phyloP scores from a whole-genome alignment of 129 eudicot species.

The Chrysanthemum lavandulifolium region DNA sequence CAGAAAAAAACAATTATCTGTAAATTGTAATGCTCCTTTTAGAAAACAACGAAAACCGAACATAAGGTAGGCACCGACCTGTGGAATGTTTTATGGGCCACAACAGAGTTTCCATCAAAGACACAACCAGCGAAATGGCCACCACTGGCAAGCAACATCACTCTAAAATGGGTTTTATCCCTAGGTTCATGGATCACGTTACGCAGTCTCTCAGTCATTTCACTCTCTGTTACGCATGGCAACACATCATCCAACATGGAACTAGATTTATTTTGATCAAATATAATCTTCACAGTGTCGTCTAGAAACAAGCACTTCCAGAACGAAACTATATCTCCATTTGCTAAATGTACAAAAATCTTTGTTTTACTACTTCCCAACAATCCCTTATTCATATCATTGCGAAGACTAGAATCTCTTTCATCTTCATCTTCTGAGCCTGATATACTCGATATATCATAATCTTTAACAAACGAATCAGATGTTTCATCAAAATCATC shows the following conservation, averaged over 20 bases:
- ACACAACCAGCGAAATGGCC: constrained; percentile 99
- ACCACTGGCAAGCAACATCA: constrained; percentile 85
- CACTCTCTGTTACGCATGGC: constrained; percentile 43
- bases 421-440: constrained; percentile 94
- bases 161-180: constrained; percentile 59
- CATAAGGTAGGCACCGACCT: constrained; percentile 45
- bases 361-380: constrained; percentile 49
- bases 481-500: constrained; percentile 86
- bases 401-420: constrained; percentile 33
- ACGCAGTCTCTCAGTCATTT: constrained; percentile 59
- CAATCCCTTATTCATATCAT: constrained; percentile 38
- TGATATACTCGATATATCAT: constrained; percentile 87
- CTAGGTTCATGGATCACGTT: constrained; percentile 61
- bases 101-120: constrained; percentile 81
- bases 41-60: neutral
- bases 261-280: constrained; percentile 46
- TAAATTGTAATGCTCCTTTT: neutral
- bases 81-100: constrained; percentile 95
- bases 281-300: constrained; percentile 50
- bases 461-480: constrained; percentile 65
- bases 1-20: neutral
- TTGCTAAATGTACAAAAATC: constrained; percentile 56
- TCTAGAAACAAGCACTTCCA: constrained; percentile 72
- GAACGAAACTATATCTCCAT: constrained; percentile 59
- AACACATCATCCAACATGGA: constrained; percentile 29